Percentiles rank a stretch among this genome's conserved stretches.
Conservation (phyloP, 257 asterid species). For the Echites panduratus region DNA sequence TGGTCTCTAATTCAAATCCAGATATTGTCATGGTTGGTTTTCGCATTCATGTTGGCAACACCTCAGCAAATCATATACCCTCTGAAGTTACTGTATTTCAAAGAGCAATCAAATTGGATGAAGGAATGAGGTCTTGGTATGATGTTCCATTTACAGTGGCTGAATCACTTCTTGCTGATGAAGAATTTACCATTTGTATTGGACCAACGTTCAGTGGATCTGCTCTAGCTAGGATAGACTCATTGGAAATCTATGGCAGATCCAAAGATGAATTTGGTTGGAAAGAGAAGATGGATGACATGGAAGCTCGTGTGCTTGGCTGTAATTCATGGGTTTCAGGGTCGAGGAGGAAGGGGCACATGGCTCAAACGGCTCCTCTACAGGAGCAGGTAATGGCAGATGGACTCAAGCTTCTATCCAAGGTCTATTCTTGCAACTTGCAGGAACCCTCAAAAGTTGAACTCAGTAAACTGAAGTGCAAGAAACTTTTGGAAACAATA, state of each 20-base stretch:
- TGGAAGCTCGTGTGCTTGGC: conserved; percentile 85
- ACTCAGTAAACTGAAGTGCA: conserved; percentile 58
- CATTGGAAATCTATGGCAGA: conserved; percentile 94
- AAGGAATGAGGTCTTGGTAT: conserved; percentile 99
- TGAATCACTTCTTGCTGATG: conserved; percentile 97
- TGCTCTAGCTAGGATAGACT: conserved; percentile 82
- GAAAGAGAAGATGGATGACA: conserved; percentile 99
- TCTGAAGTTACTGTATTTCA: conserved; percentile 83
- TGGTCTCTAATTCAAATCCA: conserved; percentile 87
- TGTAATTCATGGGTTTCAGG: conserved; percentile 57
- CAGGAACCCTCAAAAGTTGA: conserved; percentile 52
- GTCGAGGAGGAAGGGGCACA: conserved; percentile 63
- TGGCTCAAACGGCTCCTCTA: conserved; percentile 62
- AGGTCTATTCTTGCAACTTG: conserved; percentile 54
- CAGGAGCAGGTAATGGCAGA: conserved; percentile 96
- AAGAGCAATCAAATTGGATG: conserved; percentile 80
- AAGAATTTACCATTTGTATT: conserved; percentile 68
- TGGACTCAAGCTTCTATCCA: conserved; percentile 86
- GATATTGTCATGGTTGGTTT: conserved; percentile 97
- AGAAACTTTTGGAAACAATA: conserved; percentile 68
- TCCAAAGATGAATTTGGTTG: conserved; percentile 99
- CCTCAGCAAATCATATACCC: conserved; percentile 86
- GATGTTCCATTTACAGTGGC: conserved; percentile 96
- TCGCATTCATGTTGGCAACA: conserved; percentile 89
- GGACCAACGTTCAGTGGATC: conserved; percentile 88